Evolutionary conservation across 768 basidiomycete species (phyloP), one percentile per base, ranked within the genome.

Genomic region (Tulasnella sp.): DNA sequence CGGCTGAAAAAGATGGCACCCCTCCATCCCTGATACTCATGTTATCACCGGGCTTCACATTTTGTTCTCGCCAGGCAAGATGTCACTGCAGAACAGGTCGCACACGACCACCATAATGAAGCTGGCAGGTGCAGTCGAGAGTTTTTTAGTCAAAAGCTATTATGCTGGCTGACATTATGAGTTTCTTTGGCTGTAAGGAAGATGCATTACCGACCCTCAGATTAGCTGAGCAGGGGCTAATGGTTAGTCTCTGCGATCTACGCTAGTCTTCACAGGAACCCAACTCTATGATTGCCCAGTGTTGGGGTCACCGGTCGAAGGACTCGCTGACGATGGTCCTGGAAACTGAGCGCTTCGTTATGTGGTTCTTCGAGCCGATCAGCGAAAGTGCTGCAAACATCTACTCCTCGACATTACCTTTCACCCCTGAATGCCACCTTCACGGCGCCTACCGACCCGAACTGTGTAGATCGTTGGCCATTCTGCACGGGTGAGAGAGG

Each of bases 161-260:
- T 56, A 2, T 34, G n/a, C 15, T 56, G 54, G 54, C 22, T 56
- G 54, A 56, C 24, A 29, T 24, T 2, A 34, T 56, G 11, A 56
- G 54, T 56, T 25, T 56, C 2, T n/a, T 56, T 30, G 45, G 45
- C 3, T 21, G 42, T 15, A 11, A 19, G 2, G 54, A 56, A 27
- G 44, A 11, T 9, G 54, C 25, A 12, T n/a, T 44, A 44, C 2
- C 43, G 15, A 22, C 30, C 2, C 41, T 56, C 24, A 11, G n/a
- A 31, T n/a, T 7, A 3, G 25, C 31, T 21, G 29, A 42, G 27
- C 24, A 22, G 3, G 38, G 54, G 34, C 42, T 41, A n/a, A 22
- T 43, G 34, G 41, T 34, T 42, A 31, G 4, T 21, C 24, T 46
- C 17, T 1, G 7, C 44, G 38, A 27, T 38, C 10, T 31, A 43